phyloP scores from a whole-genome alignment of 805 yeast species.

The Wickerhamiella slavikovae region DNA sequence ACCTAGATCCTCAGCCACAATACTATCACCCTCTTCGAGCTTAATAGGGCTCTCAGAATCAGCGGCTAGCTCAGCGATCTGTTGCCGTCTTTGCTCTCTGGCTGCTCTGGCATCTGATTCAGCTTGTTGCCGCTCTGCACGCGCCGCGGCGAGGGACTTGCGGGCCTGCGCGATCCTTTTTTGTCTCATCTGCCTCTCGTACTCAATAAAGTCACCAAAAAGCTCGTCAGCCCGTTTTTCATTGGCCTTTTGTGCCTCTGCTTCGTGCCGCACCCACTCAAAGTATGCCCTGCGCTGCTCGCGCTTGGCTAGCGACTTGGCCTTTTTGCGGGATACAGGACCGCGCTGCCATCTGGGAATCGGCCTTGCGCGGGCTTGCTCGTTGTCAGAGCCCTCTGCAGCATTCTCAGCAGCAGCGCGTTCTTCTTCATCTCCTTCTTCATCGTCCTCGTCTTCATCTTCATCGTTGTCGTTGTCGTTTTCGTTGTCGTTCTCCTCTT shows the following conservation, averaged over 20 bases:
- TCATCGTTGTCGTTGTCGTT: neutral
- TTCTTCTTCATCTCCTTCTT: conserved; percentile 2
- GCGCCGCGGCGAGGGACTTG: conserved; percentile 8
- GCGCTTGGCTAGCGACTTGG: conserved; percentile 15
- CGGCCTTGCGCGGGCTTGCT: neutral
- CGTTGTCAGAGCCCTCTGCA: too few relatives aligned
- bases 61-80: too few relatives aligned
- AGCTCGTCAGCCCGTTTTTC: conserved; percentile 11
- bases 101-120: conserved; percentile 9
- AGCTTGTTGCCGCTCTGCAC: conserved; percentile 7
- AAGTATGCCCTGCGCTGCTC: conserved; percentile 17
- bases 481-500: conserved; percentile 1
- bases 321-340: too few relatives aligned
- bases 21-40: too few relatives aligned
- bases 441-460: conserved; percentile 1
- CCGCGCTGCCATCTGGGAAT: too few relatives aligned
- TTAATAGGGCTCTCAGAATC: too few relatives aligned
- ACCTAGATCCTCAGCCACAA: too few relatives aligned
- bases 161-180: conserved; percentile 9
- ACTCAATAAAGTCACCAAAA: conserved; percentile 17
- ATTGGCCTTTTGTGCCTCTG: conserved; percentile 11
- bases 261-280: conserved; percentile 16
- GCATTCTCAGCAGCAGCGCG: too few relatives aligned
- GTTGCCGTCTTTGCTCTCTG: conserved; percentile 6
- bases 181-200: conserved; percentile 12